phyloP scores from a whole-genome alignment of 2,329 filamentous ascomycete genomes.

The Fusarium miscanthi region DNA sequence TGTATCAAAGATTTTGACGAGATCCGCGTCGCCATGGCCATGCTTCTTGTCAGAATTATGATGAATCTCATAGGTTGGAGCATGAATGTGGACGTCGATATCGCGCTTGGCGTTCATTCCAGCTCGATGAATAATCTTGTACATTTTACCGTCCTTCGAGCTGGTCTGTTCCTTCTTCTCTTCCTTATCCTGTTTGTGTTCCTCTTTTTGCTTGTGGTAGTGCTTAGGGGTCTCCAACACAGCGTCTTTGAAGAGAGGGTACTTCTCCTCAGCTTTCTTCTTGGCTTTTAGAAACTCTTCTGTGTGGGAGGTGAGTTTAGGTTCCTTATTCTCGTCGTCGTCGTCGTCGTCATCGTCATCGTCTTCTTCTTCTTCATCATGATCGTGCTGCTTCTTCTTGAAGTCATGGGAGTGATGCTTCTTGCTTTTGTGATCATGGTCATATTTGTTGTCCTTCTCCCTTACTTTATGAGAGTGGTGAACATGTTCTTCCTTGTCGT shows the following conservation, averaged over 20 bases:
- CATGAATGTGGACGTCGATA: not conserved
- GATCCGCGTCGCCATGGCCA: not conserved
- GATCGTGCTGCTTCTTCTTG: not conserved
- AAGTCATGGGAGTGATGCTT: not conserved
- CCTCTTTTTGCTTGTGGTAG: not conserved
- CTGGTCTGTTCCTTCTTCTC: not conserved
- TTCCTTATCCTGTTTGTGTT: not conserved
- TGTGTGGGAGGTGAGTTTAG: not conserved
- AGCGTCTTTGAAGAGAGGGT: too few relatives aligned
- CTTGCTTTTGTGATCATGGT: not conserved
- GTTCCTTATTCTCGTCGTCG: not conserved
- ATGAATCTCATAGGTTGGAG: not conserved
- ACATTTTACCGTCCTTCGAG: not conserved
- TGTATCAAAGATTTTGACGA: not conserved
- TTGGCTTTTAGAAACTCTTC: not conserved
- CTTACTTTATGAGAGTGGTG: not conserved
- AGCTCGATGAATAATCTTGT: not conserved
- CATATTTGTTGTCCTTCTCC: not conserved
- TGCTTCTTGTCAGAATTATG: not conserved
- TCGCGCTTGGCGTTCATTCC: not conserved
- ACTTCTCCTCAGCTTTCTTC: not conserved
- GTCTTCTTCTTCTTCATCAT: not conserved
- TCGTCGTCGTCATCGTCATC: not conserved
- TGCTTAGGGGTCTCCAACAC: not conserved
- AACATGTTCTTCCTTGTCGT: not conserved